phyloP scores from a whole-genome alignment of 768 basidiomycete genomes.

The Xerocomus potaroensis region DNA sequence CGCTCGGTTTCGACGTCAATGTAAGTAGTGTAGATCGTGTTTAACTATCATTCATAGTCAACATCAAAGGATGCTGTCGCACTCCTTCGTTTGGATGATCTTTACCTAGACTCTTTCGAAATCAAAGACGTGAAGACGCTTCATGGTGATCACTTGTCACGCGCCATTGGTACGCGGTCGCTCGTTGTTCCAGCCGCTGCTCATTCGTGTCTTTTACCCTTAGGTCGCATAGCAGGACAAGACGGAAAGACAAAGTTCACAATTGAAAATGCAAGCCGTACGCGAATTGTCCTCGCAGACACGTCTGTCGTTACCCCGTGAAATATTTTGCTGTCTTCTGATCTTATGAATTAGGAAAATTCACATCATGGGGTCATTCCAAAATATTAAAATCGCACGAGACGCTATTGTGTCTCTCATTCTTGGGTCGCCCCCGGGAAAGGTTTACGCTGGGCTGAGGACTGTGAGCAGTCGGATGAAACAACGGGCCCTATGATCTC shows the following conservation, averaged over 20 bases:
- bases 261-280: slow-evolving; percentile 94
- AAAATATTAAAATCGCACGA: slow-evolving; percentile 96
- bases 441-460: slow-evolving; percentile 86
- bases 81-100: slow-evolving; percentile 89
- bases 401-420: slow-evolving; percentile 96
- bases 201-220: slow-evolving; percentile 5
- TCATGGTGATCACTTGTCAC: slow-evolving; percentile 96
- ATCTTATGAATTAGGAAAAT: slow-evolving; percentile 66
- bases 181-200: not conserved
- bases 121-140: slow-evolving; percentile 99
- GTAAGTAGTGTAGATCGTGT: slow-evolving; percentile 40
- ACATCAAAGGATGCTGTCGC: slow-evolving; percentile 83
- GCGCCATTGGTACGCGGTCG: slow-evolving; percentile 79
- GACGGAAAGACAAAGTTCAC: slow-evolving; percentile 99
- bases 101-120: slow-evolving; percentile 98
- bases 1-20: slow-evolving; percentile 93
- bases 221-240: slow-evolving; percentile 98
- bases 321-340: not conserved
- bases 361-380: slow-evolving; percentile 97
- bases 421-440: slow-evolving; percentile 91
- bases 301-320: slow-evolving; percentile 54
- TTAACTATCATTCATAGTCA: not conserved
- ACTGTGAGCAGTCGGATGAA: slow-evolving; percentile 92
- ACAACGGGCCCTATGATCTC: slow-evolving; percentile 72
- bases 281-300: slow-evolving; percentile 97